Evolutionary conservation across 2,329 filamentous ascomycete species (phyloP).

Genomic region (Colletotrichum tanaceti): DNA sequence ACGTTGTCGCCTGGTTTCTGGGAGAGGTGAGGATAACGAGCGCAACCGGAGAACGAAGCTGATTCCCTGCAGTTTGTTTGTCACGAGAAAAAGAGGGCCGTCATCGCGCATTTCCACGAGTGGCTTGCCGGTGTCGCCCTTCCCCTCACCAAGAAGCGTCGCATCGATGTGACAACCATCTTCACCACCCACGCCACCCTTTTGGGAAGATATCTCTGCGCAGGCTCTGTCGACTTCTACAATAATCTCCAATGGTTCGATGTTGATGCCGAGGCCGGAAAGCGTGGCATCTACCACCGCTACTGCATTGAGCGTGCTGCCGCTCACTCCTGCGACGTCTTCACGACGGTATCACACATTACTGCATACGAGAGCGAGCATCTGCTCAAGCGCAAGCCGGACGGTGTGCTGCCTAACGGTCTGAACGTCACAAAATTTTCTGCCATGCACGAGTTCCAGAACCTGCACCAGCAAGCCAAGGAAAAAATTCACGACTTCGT

Average conservation of each 20-base stretch:
- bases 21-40: slow-evolving; percentile 78
- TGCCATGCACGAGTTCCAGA: slow-evolving; percentile 98
- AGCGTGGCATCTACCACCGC: slow-evolving; percentile 97
- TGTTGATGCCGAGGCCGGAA: slow-evolving; percentile 94
- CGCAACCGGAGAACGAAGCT: slow-evolving; percentile 1
- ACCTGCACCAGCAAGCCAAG: slow-evolving; percentile 94
- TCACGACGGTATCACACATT: slow-evolving; percentile 98
- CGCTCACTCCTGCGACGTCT: slow-evolving; percentile 92
- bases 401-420: slow-evolving; percentile 95
- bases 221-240: slow-evolving; percentile 98
- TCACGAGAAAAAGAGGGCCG: slow-evolving; percentile 89
- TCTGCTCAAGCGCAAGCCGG: slow-evolving; percentile 95
- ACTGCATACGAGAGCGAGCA: slow-evolving; percentile 99
- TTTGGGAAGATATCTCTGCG: slow-evolving; percentile 94
- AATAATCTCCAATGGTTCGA: slow-evolving; percentile 98
- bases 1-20: slow-evolving; percentile 96
- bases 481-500: slow-evolving; percentile 99
- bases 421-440: slow-evolving; percentile 99
- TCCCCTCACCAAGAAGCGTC: slow-evolving; percentile 90
- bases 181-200: slow-evolving; percentile 98
- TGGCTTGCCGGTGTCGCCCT: slow-evolving; percentile 96
- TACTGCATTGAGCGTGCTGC: slow-evolving; percentile 98
- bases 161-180: slow-evolving; percentile 96
- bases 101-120: slow-evolving; percentile 98
- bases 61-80: slow-evolving; percentile 78